A percentile compares a stretch with the other conserved stretches of the same genome.
Conservation (phyloP, 352 stramenopile genomes). For the Pythium coloratum region DNA sequence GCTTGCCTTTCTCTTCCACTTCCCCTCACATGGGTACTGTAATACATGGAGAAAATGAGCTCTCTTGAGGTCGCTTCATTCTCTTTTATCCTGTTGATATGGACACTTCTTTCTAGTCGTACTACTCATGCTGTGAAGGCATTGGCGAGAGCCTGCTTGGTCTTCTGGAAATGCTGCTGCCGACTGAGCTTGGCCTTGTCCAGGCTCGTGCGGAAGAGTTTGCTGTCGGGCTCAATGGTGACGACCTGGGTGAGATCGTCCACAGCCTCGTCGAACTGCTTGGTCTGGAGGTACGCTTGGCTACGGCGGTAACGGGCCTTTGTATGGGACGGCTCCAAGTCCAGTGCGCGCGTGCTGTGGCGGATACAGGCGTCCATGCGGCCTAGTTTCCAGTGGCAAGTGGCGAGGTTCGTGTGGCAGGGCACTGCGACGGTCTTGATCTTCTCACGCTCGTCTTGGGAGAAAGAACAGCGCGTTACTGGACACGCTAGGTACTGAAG, state of each 20-base stretch:
- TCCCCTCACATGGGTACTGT: conserved; percentile 12
- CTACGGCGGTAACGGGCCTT: conserved; percentile 72
- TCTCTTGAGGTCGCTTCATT: conserved; percentile 21
- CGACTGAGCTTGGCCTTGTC: conserved; percentile 17
- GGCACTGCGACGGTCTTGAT: conserved; percentile 41
- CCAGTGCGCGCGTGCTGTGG: conserved; percentile 50
- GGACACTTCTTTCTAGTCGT: not conserved
- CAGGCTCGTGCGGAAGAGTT: conserved; percentile 23
- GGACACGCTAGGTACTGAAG: conserved; percentile 61
- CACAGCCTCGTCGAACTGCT: conserved; percentile 58
- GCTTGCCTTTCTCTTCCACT: conserved; percentile 4
- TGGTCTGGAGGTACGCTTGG: conserved; percentile 53
- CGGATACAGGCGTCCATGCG: conserved; percentile 44
- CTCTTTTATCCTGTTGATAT: conserved; percentile 5
- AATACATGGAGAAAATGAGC: conserved; percentile 35
- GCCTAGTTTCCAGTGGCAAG: conserved; percentile 53
- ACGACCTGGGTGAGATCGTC: conserved; percentile 44
- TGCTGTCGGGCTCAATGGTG: conserved; percentile 44
- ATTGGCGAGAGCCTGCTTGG: conserved; percentile 23
- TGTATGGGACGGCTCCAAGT: conserved; percentile 40
- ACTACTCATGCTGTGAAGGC: conserved; percentile 10
- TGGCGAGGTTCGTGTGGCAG: conserved; percentile 64
- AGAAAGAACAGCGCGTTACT: conserved; percentile 35
- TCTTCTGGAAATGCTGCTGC: conserved; percentile 18
- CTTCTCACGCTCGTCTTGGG: conserved; percentile 31